These are phyloP conservation scores for Wickerhamomyces hampshirensis DNA, from an alignment of 805 yeast species.

Conservation along the genomic window DNA sequence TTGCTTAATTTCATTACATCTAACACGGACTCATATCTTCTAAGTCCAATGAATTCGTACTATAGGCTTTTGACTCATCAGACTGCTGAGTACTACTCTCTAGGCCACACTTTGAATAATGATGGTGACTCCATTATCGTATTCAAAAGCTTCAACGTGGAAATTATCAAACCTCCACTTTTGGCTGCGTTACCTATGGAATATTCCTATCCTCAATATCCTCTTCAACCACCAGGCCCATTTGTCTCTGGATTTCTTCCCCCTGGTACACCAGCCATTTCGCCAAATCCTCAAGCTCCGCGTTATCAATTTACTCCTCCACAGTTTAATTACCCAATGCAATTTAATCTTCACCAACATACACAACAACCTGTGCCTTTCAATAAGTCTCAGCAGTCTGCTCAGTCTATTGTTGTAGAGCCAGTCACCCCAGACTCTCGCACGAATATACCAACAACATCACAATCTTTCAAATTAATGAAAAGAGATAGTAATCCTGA, in stretches of 20 bases:
- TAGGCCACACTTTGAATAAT: conserved; percentile 50
- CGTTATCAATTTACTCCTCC: conserved; percentile 1
- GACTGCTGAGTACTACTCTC: conserved; percentile 58
- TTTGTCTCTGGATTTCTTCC: background rate
- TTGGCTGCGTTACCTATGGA: conserved; percentile 13
- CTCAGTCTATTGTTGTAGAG: background rate
- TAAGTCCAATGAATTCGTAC: conserved; percentile 55
- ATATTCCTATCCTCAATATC: conserved; percentile 6
- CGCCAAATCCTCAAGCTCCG: background rate
- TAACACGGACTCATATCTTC: conserved; percentile 34
- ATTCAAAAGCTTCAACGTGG: conserved; percentile 31
- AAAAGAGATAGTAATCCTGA: conserved; percentile 16
- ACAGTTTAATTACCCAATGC: too few relatives aligned
- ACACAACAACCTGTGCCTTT: background rate
- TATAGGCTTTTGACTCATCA: conserved; percentile 65
- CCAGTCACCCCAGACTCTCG: conserved; percentile 5
- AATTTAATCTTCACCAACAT: too few relatives aligned
- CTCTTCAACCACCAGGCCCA: conserved; percentile 18
- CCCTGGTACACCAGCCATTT: background rate
- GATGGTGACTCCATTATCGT: conserved; percentile 45
- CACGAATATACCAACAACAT: too few relatives aligned
- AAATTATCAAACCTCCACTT: conserved; percentile 12
- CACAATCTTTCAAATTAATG: conserved; percentile 26
- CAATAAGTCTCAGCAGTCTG: background rate
- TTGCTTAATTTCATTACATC: conserved; percentile 41